These are phyloP conservation scores for Dianthus caryophyllus DNA, from an alignment of 148 eudicot genomes.

Conservation along the genomic window DNA sequence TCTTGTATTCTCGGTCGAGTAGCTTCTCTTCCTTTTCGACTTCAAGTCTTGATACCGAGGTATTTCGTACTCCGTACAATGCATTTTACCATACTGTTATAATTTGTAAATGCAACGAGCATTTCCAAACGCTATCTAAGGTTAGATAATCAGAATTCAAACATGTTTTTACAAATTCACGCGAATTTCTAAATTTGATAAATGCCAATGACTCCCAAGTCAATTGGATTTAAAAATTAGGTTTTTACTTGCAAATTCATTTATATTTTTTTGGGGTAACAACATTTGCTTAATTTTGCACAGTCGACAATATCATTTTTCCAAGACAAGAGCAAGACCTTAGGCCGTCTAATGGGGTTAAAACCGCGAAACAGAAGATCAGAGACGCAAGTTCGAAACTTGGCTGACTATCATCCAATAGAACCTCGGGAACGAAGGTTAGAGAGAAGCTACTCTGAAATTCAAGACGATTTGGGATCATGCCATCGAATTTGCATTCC, in stretches of 20 bases:
- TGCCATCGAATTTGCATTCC: slow-evolving; percentile 51
- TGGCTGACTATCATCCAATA: neutral
- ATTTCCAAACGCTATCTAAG: too few species aligned
- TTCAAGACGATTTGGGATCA: slow-evolving; percentile 15
- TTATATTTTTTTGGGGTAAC: too few species aligned
- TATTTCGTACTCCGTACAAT: slow-evolving; percentile 6
- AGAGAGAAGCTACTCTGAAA: neutral
- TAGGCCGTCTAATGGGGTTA: slow-evolving; percentile 54
- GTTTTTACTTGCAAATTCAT: too few species aligned
- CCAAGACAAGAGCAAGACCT: slow-evolving; percentile 49
- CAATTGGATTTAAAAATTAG: too few species aligned
- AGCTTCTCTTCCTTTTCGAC: slow-evolving; percentile 61
- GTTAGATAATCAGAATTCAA: too few species aligned
- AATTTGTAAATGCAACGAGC: neutral
- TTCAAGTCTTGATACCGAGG: slow-evolving; percentile 69
- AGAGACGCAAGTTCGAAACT: slow-evolving; percentile 18
- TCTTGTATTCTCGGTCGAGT: slow-evolving; percentile 29
- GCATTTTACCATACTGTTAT: neutral
- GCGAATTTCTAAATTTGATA: too few species aligned
- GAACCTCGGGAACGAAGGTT: neutral
- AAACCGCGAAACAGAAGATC: slow-evolving; percentile 31
- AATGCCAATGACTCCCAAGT: too few species aligned
- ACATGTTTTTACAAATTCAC: too few species aligned
- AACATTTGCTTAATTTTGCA: neutral
- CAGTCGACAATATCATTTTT: slow-evolving; percentile 66